phyloP scores from a whole-genome alignment of 257 asterid species.

The Knoxia roxburghii region DNA sequence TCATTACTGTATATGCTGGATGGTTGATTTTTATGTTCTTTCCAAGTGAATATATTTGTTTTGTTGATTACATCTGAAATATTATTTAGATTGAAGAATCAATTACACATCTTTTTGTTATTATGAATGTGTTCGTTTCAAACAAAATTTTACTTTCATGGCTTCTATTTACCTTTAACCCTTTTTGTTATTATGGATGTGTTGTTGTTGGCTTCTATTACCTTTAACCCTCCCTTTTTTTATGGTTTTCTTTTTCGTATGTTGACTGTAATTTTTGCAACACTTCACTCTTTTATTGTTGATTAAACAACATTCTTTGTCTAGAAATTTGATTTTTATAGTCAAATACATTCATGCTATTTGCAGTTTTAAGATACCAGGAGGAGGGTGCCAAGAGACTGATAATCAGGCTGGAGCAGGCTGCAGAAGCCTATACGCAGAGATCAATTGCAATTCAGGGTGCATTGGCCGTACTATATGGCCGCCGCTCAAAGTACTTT shows the following conservation, averaged over 20 bases:
- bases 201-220: no score
- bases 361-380: constrained; percentile 51
- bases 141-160: no score
- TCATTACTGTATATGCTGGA: constrained; percentile 13
- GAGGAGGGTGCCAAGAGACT: constrained; percentile 41
- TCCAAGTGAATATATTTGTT: no score
- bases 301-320: constrained; percentile 9
- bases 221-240: no score
- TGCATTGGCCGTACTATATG: constrained; percentile 66
- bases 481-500: constrained; percentile 45
- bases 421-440: constrained; percentile 46
- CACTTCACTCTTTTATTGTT: no score
- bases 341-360: constrained; percentile 13
- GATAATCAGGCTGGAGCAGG: constrained; percentile 80
- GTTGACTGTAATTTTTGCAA: no score
- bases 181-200: no score
- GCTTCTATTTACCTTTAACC: no score
- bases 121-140: no score
- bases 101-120: no score
- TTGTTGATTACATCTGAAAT: background rate
- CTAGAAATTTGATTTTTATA: background rate
- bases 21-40: constrained; percentile 1
- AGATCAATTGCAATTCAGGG: constrained; percentile 49
- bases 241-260: no score
- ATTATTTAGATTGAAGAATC: background rate